phyloP scores from a whole-genome alignment of 306 rosid species.

The Rosa persica region DNA sequence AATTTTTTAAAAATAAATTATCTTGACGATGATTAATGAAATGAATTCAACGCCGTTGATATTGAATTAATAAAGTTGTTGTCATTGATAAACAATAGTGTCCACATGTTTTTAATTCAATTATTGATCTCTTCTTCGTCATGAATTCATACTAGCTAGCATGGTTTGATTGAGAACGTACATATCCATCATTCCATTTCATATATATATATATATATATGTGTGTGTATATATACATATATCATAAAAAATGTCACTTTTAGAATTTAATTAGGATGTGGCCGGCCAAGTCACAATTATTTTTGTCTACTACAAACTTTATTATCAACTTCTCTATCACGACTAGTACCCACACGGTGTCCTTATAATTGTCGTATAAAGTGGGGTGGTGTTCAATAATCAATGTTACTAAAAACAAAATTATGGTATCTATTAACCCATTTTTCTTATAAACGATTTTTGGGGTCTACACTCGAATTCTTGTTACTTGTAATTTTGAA shows the following conservation, averaged over 20 bases:
- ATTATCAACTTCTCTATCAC: slow-evolving; percentile 18
- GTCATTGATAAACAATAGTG: background rate
- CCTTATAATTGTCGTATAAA: background rate
- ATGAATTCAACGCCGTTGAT: background rate
- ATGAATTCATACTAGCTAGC: background rate
- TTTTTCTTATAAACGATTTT: no score
- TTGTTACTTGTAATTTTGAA: no score
- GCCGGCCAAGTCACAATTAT: slow-evolving; percentile 6
- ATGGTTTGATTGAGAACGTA: background rate
- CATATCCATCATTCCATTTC: slow-evolving; percentile 9
- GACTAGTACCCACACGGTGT: background rate
- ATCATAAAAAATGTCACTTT: background rate
- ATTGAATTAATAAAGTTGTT: background rate
- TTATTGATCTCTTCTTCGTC: background rate
- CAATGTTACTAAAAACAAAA: no score
- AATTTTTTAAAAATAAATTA: no score
- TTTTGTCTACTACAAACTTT: slow-evolving; percentile 18
- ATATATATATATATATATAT: background rate
- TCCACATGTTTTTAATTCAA: background rate
- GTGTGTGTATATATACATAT: background rate
- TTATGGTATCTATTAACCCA: no score
- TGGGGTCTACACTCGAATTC: no score
- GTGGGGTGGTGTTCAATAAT: background rate
- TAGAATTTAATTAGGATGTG: slow-evolving; percentile 4
- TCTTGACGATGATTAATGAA: no score